Evolutionary conservation across 139 green algal species (phyloP), one percentile per base, ranked within the genome.

Genomic region (Gonium pectorale): DNA sequence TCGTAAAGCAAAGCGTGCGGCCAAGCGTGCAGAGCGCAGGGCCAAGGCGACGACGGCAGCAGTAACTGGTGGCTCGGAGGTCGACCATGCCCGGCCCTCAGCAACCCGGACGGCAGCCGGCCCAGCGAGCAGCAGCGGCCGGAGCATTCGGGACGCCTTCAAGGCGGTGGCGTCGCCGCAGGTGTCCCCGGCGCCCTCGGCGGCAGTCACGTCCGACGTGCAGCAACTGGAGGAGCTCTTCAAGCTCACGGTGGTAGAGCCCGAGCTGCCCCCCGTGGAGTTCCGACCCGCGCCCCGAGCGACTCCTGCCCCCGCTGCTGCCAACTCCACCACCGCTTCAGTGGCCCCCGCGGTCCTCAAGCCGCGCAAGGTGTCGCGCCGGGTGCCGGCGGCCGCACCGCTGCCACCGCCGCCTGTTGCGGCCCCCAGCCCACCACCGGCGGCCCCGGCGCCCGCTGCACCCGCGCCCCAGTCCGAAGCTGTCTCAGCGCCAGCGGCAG

Each of bases 221-320:
- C 46, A 68, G 37, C 64, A 85, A 21, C 63, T 85, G 0, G 79
- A 85, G 33, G 79, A 85, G 64, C 37, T 85, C 11, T 85, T 85
- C 37, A 77, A 75, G 35, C 79, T 85, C 22, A 77, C 64, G 0
- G 41, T 68, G 11, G 35, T 9, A 21, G 79, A 85, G 46, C 64
- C 46, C 2, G 46, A 85, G 9, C 33, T 64, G 5, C 63, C 78
- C 31, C 40, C n/a, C n/a, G n/a, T n/a, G n/a, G n/a, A n/a, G n/a
- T n/a, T n/a, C n/a, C n/a, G n/a, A n/a, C n/a, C n/a, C n/a, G n/a
- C n/a, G n/a, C n/a, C n/a, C n/a, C n/a, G n/a, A n/a, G n/a, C n/a
- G n/a, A n/a, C n/a, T n/a, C n/a, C n/a, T n/a, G n/a, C n/a, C n/a
- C n/a, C n/a, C n/a, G n/a, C n/a, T n/a, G n/a, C n/a, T n/a, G n/a